These are phyloP conservation scores for Moelleriella libera DNA, from an alignment of 2,329 filamentous ascomycete genomes.

Conservation along the genomic window DNA sequence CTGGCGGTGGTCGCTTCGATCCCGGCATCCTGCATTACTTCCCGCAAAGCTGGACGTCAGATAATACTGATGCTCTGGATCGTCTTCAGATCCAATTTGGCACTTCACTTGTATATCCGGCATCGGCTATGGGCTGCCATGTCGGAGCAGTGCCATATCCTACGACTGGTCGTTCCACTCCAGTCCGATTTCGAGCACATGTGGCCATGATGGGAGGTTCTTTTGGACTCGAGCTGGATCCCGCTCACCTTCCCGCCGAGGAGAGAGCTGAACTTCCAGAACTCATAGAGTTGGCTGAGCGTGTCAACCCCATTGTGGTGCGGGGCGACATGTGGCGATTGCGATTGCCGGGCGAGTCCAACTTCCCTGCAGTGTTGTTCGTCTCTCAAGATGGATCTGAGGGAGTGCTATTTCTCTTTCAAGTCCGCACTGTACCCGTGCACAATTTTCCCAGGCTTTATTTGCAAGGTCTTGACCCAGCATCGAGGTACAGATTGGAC, in stretches of 20 bases:
- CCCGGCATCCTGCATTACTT: slow-evolving; percentile 49
- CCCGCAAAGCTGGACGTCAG: slow-evolving; percentile 51
- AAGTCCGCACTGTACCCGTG: slow-evolving; percentile 30
- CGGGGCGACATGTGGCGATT: slow-evolving; percentile 46
- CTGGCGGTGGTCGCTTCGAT: slow-evolving; percentile 51
- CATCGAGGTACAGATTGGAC: slow-evolving; percentile 36
- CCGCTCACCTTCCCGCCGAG: slow-evolving; percentile 30
- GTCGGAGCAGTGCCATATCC: slow-evolving; percentile 46
- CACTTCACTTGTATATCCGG: slow-evolving; percentile 47
- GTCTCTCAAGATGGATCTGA: slow-evolving; percentile 32
- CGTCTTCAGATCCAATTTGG: slow-evolving; percentile 51
- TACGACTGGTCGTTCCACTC: slow-evolving; percentile 37
- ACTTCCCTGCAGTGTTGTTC: slow-evolving; percentile 49
- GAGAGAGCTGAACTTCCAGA: slow-evolving; percentile 38
- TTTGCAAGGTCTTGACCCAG: slow-evolving; percentile 40
- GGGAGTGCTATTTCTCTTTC: slow-evolving; percentile 46
- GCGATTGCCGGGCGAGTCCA: slow-evolving; percentile 39
- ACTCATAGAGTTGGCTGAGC: slow-evolving; percentile 38
- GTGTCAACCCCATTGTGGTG: slow-evolving; percentile 45
- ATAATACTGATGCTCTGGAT: slow-evolving; percentile 49
- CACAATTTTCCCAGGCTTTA: slow-evolving; percentile 39
- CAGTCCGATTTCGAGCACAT: slow-evolving; percentile 46
- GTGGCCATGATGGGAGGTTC: slow-evolving; percentile 57
- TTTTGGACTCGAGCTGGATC: slow-evolving; percentile 51
- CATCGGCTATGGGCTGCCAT: slow-evolving; percentile 50